phyloP scores from a whole-genome alignment of 1,284 basidiomycete genomes.

The Pseudozyma sp. region DNA sequence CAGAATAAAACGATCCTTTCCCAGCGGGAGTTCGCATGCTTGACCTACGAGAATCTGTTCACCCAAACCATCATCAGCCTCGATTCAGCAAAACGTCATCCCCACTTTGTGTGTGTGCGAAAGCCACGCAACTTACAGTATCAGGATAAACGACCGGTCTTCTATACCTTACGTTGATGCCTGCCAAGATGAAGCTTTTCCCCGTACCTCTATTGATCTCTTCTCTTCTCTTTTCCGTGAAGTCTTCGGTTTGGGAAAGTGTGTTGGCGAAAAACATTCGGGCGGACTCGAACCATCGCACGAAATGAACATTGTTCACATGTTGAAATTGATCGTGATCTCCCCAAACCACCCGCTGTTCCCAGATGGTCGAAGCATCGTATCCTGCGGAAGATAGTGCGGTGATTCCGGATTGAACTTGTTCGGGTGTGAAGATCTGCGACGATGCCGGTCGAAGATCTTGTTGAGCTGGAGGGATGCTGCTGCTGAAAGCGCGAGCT shows the following conservation, averaged over 20 bases:
- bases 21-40: slow-evolving; percentile 46
- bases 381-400: slow-evolving; percentile 17
- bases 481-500: neutral
- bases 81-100: neutral
- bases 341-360: slow-evolving; percentile 56
- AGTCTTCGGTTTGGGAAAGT: neutral
- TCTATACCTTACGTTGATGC: slow-evolving; percentile 58
- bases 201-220: slow-evolving; percentile 51
- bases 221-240: slow-evolving; percentile 20
- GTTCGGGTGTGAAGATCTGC: slow-evolving; percentile 1
- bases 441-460: slow-evolving; percentile 23
- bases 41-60: slow-evolving; percentile 49
- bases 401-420: slow-evolving; percentile 18
- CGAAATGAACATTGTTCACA: slow-evolving; percentile 64
- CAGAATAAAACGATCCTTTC: slow-evolving; percentile 48
- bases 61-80: no score
- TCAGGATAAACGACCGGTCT: slow-evolving; percentile 57
- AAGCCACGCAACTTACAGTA: slow-evolving; percentile 25
- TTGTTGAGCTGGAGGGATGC: neutral
- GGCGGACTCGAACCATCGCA: slow-evolving; percentile 59
- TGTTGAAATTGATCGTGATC: slow-evolving; percentile 61
- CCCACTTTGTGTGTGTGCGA: neutral
- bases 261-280: slow-evolving; percentile 53
- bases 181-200: slow-evolving; percentile 56
- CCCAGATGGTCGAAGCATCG: slow-evolving; percentile 27